A percentile compares a stretch with the other conserved stretches of the same genome.
phyloP scores from a whole-genome alignment of 805 yeast species.

The Candida verbasci region DNA sequence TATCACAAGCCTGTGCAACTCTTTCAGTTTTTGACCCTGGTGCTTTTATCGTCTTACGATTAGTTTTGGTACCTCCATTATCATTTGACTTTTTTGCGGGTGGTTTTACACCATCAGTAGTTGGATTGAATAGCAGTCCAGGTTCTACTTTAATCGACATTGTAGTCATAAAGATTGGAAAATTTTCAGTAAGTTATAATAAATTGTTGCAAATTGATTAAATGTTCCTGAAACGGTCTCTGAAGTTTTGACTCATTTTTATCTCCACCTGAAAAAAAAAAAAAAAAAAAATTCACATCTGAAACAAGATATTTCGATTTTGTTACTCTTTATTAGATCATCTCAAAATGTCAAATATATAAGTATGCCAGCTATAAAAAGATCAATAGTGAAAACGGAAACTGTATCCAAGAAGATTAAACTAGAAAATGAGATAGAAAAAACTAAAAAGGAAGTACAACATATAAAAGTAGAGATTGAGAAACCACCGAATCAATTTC shows the following conservation, averaged over 20 bases:
- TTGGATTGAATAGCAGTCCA: neutral
- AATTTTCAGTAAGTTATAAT: no score
- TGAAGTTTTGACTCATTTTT: slow-evolving; percentile 1
- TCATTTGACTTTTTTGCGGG: neutral
- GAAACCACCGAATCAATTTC: slow-evolving; percentile 11
- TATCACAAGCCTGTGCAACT: slow-evolving; percentile 87
- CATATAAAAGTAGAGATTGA: slow-evolving; percentile 9
- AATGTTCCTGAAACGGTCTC: slow-evolving; percentile 1
- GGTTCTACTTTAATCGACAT: neutral
- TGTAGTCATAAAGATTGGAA: neutral
- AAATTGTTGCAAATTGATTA: no score
- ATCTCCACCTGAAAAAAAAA: slow-evolving; percentile 1
- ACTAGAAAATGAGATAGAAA: neutral
- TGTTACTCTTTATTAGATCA: no score
- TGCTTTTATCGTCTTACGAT: slow-evolving; percentile 47
- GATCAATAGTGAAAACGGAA: neutral
- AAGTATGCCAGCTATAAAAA: no score
- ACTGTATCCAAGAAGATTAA: neutral
- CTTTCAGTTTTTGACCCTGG: slow-evolving; percentile 65
- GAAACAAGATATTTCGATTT: neutral
- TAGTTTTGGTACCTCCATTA: neutral
- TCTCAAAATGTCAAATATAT: no score
- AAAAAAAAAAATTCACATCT: neutral
- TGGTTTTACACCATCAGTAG: no score
- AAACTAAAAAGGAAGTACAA: neutral